Evolutionary conservation across 2,329 filamentous ascomycete genomes (phyloP).

Genomic region (Harringtonia aguacate): DNA sequence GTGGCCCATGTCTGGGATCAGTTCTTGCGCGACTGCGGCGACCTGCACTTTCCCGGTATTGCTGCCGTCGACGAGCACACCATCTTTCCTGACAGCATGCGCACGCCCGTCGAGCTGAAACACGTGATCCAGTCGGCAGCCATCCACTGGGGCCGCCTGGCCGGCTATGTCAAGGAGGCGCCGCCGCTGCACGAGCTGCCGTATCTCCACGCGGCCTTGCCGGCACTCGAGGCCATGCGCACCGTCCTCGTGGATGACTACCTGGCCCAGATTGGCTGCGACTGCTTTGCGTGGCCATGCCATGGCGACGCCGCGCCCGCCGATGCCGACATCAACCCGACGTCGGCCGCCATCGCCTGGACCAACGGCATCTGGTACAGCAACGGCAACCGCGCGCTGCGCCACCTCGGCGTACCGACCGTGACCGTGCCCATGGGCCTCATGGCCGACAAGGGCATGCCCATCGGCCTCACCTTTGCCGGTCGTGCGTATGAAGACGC

Average conservation of each 20-base stretch:
- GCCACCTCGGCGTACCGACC: slow-evolving; percentile 43
- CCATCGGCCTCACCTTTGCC: background rate
- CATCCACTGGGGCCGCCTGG: too few relatives aligned
- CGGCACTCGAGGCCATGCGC: background rate
- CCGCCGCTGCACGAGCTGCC: too few relatives aligned
- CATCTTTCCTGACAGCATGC: too few relatives aligned
- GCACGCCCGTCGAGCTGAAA: too few relatives aligned
- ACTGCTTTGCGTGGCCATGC: background rate
- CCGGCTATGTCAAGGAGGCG: too few relatives aligned
- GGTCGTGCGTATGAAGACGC: background rate
- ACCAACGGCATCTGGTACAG: slow-evolving; percentile 42
- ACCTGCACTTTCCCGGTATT: too few relatives aligned
- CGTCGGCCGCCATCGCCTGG: slow-evolving; percentile 17
- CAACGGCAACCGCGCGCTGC: slow-evolving; percentile 40
- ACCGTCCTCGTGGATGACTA: background rate
- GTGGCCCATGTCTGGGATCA: too few relatives aligned
- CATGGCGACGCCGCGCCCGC: background rate
- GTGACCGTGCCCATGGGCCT: slow-evolving; percentile 43
- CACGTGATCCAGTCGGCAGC: too few relatives aligned
- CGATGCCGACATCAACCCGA: background rate
- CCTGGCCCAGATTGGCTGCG: background rate
- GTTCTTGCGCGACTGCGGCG: too few relatives aligned
- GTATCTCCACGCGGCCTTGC: too few relatives aligned
- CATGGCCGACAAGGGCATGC: slow-evolving; percentile 16
- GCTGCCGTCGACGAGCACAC: too few relatives aligned